Evolutionary conservation across 805 yeast genomes (phyloP), one percentile per base, ranked within the genome.

Genomic region (Candida hispaniensis): DNA sequence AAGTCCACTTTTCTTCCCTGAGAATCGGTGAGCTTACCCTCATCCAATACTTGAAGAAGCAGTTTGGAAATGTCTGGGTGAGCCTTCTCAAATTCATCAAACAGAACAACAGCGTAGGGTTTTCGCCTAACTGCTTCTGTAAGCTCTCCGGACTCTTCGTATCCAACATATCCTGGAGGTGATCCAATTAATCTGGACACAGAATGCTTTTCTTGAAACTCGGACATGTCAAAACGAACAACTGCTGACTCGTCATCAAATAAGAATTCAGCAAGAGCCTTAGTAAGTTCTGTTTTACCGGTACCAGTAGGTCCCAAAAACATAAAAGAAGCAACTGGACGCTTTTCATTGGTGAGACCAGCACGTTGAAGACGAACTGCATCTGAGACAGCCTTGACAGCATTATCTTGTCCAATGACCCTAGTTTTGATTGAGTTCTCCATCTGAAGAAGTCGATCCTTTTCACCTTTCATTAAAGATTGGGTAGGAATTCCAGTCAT

Each of bases 241-340:
- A 88, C 85, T 7, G 94, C 73, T 26, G 73, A 67, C 50, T 81
- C 83, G 55, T 88, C 88, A 51, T 85, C 91, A 59, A 91, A 91
- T 48, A 88, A 59, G 49, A 91, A 91, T 48, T 83, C 85, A 2
- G 97, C 94, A 39, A 88, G 67, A 0, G 93, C 76, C 56, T 91
- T 88, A 6, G 96, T 86, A 34, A 91, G 67, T 56, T 91, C 97
- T 1, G 98, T 91, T 58, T 88, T 88, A 61, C 98, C 98, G 0
- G 97, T 88, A 61, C 98, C 98, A 0, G 98, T 91, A 36, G 98
- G 97, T 14, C 98, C 98, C 45, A 91, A 64, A 58, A 91, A 91
- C 79, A 88, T 78, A 58, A 91, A 91, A 38, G 94, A 79, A 1
- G 96, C 97, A 48, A 88, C 86, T 5, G 98, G 98, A 42, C 96